Conservation (phyloP, 2,329 filamentous ascomycete genomes). For the Xylariaceae sp. region DNA sequence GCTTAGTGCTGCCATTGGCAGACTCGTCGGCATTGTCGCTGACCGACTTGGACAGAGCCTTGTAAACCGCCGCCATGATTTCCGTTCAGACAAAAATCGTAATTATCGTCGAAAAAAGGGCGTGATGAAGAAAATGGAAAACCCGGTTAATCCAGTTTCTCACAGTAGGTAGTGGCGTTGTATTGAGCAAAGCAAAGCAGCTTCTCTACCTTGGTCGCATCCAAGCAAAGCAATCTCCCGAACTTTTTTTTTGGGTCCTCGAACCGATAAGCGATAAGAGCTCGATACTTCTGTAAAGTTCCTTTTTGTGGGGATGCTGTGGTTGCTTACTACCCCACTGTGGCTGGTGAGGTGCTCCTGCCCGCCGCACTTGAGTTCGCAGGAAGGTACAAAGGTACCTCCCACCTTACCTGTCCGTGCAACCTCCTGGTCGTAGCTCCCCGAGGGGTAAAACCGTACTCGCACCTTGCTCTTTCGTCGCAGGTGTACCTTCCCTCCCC, state of each 20-base stretch:
- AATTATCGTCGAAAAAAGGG: too few relatives aligned
- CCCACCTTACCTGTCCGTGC: too few relatives aligned
- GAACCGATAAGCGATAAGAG: conserved; percentile 19
- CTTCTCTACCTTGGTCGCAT: background rate
- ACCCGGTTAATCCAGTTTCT: too few relatives aligned
- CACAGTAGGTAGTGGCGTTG: background rate
- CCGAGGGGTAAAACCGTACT: too few relatives aligned
- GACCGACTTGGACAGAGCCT: conserved; percentile 60
- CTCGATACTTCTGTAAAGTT: conserved; percentile 1
- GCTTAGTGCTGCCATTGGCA: conserved; percentile 51
- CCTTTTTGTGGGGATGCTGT: background rate
- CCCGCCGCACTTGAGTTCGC: too few relatives aligned
- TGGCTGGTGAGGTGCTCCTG: conserved; percentile 1
- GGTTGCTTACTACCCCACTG: background rate
- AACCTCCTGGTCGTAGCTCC: too few relatives aligned
- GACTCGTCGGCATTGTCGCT: conserved; percentile 45
- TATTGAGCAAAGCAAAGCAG: background rate
- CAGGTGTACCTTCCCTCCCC: too few relatives aligned
- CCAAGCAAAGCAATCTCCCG: conserved; percentile 1
- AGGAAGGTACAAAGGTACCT: too few relatives aligned
- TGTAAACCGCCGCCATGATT: conserved; percentile 68
- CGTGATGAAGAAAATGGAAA: background rate
- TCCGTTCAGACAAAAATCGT: too few relatives aligned
- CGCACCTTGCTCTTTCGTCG: too few relatives aligned
- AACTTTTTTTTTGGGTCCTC: conserved; percentile 18